These are phyloP conservation scores for Chamaecrista fasciculata DNA, from an alignment of 306 rosid genomes.

Conservation along the genomic window DNA sequence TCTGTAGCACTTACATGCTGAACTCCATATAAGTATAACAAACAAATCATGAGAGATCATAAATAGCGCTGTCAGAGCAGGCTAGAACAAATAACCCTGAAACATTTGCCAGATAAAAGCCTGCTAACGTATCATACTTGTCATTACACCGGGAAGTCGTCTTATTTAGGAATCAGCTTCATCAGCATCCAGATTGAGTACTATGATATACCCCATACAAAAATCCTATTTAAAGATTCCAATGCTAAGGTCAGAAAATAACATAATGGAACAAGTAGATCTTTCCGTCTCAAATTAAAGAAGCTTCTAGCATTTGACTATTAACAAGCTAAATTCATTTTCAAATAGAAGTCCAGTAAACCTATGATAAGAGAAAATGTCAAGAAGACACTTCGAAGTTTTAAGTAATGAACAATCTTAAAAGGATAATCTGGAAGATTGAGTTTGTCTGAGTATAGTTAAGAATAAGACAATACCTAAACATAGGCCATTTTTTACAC, in stretches of 20 bases:
- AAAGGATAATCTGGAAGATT: conserved; percentile 5
- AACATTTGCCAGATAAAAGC: conserved; percentile 43
- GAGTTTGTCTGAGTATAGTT: not conserved
- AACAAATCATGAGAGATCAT: conserved; percentile 39
- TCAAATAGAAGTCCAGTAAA: conserved; percentile 27
- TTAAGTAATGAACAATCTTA: conserved; percentile 2
- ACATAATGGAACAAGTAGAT: conserved; percentile 47
- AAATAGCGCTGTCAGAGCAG: conserved; percentile 40
- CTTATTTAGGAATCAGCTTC: conserved; percentile 65
- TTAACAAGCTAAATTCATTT: conserved; percentile 31
- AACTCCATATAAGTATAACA: conserved; percentile 44
- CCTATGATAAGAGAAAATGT: conserved; percentile 23
- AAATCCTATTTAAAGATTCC: conserved; percentile 69
- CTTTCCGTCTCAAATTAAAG: conserved; percentile 49
- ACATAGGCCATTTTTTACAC: conserved; percentile 7
- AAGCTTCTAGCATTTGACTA: conserved; percentile 39
- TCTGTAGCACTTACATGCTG: conserved; percentile 44
- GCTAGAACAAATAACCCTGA: conserved; percentile 48
- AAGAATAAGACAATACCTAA: conserved; percentile 11
- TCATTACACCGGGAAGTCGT: conserved; percentile 59
- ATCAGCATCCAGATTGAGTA: conserved; percentile 60
- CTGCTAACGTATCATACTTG: conserved; percentile 59
- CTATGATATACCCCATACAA: conserved; percentile 57
- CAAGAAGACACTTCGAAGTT: conserved; percentile 17
- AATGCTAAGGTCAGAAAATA: conserved; percentile 57